Conservation (phyloP, 306 rosid genomes). For the Lathyrus aphaca region DNA sequence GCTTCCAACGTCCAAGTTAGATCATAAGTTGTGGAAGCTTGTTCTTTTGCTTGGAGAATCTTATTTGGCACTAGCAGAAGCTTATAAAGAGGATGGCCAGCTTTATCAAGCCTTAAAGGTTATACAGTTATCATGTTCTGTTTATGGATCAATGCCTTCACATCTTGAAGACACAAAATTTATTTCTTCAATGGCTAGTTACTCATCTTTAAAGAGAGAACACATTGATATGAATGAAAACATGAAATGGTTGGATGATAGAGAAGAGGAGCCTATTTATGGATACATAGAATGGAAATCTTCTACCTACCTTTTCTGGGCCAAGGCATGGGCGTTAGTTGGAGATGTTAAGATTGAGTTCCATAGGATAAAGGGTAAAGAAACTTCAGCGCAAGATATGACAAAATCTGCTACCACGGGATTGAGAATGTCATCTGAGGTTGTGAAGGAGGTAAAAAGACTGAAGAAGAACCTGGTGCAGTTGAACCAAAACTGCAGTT, state of each 20-base stretch:
- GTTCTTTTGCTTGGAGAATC: conserved; percentile 98
- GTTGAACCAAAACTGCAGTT: conserved; percentile 69
- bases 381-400: conserved; percentile 50
- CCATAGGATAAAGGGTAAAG: conserved; percentile 59
- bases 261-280: conserved; percentile 48
- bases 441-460: conserved; percentile 94
- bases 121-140: conserved; percentile 85
- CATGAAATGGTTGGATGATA: conserved; percentile 42
- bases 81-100: conserved; percentile 82
- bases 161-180: conserved; percentile 83
- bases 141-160: conserved; percentile 97
- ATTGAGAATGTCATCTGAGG: conserved; percentile 87
- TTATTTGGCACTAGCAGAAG: conserved; percentile 91
- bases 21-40: conserved; percentile 89
- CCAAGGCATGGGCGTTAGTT: conserved; percentile 88
- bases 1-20: conserved; percentile 94
- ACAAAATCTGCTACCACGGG: conserved; percentile 60
- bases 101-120: conserved; percentile 85
- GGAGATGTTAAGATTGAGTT: conserved; percentile 88
- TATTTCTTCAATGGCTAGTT: conserved; percentile 82
- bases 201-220: conserved; percentile 49
- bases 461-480: conserved; percentile 83
- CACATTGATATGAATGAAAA: conserved; percentile 47
- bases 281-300: conserved; percentile 62
- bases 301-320: conserved; percentile 86